Base-by-base conservation (phyloP, 2,329 filamentous ascomycete genomes). In the Fonsecaea pugnacius region DNA sequence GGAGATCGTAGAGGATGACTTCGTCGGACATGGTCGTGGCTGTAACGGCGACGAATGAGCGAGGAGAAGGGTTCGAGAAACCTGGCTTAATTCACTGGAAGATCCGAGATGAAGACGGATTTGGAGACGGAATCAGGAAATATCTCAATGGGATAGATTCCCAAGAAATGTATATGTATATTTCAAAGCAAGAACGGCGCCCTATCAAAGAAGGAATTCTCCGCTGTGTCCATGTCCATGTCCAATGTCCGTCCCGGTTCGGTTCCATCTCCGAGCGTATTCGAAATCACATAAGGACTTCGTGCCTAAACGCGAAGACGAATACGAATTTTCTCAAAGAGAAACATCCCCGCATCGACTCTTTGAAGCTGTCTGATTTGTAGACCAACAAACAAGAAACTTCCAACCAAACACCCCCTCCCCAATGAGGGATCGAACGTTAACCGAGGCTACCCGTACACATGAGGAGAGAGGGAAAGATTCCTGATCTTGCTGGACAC, bases 1-100 rank as follows among this genome's bases (percentile, higher is more conserved):
- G 84, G 2, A 91, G 74, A 73, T 91, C 89, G 69, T 85, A 89
- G 1, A 91, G 73, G 8, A 84, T 77, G 40, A 88, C 78, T 66
- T 80, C 62, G 43, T 60, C 46, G 7, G 67, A 60, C 67, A 69
- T 69, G 38, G 38, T 63, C 16, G 53, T 9, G 9, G 38, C n/a
- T n/a, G n/a, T n/a, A n/a, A n/a, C 32, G 24, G 14, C 30, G 5
- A 14, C 33, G 3, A 36, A 6, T 30, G 2, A 30, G n/a, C 27
- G 27, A 30, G 27, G 6, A 30, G 27, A 30, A 30, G 27, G 6
- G n/a, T n/a, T n/a, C n/a, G 27, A 4, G 27, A 4, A 30, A 30
- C 27, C 27, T 30, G 27, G 27, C 27, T 30, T 3, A 30, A 30
- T 30, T 30, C 27, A 30, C 27, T 4, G 27, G 27, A 30, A 30